These are phyloP conservation scores for Picochlorum sp. DNA, from an alignment of 139 green algal species.

Conservation along the genomic window DNA sequence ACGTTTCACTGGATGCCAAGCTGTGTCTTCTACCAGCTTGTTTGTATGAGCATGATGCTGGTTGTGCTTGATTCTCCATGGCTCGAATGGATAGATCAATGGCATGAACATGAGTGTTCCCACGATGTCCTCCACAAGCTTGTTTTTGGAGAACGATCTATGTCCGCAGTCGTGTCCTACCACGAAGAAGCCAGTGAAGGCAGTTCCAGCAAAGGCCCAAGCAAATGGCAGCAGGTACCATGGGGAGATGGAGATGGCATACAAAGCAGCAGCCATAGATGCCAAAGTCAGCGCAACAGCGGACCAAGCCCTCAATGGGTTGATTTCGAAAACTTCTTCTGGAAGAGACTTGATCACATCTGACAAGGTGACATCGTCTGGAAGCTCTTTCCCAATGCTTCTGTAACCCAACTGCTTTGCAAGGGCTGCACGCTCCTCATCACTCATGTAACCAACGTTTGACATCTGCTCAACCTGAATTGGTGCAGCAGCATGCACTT, in stretches of 20 bases:
- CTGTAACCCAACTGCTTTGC: conserved; percentile 66
- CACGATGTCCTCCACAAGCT: conserved; percentile 95
- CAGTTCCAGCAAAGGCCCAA: conserved; percentile 81
- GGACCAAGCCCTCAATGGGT: conserved; percentile 66
- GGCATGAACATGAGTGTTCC: conserved; percentile 86
- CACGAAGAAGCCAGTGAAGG: conserved; percentile 91
- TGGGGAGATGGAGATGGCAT: conserved; percentile 72
- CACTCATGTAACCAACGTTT: conserved; percentile 13
- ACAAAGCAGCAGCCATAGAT: conserved; percentile 53
- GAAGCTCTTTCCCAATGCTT: conserved; percentile 77
- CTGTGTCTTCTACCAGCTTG: conserved; percentile 93
- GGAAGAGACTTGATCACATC: conserved; percentile 81
- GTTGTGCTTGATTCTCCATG: conserved; percentile 99
- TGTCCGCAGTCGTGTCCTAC: conserved; percentile 92
- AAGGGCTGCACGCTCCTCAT: conserved; percentile 25
- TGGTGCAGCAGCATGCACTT: conserved; percentile 5
- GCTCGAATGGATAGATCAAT: conserved; percentile 96
- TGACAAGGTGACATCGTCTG: conserved; percentile 63
- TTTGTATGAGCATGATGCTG: conserved; percentile 97
- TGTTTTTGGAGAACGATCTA: conserved; percentile 89
- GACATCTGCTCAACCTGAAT: neutral
- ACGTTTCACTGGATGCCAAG: conserved; percentile 80
- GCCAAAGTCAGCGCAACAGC: conserved; percentile 50
- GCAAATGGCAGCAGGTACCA: conserved; percentile 89
- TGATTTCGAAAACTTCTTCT: conserved; percentile 73